A percentile compares a stretch with the other conserved stretches of the same genome.
phyloP scores from a whole-genome alignment of 2,329 filamentous ascomycete genomes.

The Aspergillus japonicus region DNA sequence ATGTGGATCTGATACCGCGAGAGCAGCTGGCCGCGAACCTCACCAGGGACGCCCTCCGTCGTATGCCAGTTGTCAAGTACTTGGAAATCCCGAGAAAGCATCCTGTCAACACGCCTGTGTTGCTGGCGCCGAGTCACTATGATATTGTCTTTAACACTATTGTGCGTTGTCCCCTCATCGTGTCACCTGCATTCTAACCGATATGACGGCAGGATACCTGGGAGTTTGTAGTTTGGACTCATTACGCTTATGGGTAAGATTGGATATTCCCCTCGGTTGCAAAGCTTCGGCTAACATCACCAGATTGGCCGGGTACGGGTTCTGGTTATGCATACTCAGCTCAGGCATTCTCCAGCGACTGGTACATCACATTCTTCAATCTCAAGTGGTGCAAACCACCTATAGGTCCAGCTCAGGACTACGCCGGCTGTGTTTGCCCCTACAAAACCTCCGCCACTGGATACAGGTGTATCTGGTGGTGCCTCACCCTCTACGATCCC shows the following conservation, averaged over 20 bases:
- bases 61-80: slow-evolving; percentile 35
- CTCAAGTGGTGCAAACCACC: slow-evolving; percentile 6
- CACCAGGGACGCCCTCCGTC: slow-evolving; percentile 33
- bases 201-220: slow-evolving; percentile 26
- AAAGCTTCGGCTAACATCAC: background rate
- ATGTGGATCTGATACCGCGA: slow-evolving; percentile 27
- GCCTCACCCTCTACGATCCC: slow-evolving; percentile 45
- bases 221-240: slow-evolving; percentile 34
- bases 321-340: slow-evolving; percentile 40
- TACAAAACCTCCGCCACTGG: slow-evolving; percentile 28
- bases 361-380: slow-evolving; percentile 19
- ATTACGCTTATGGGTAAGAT: slow-evolving; percentile 40
- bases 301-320: slow-evolving; percentile 37
- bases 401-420: background rate
- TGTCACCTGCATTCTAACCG: background rate
- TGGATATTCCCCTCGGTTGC: background rate
- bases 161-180: slow-evolving; percentile 21
- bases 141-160: slow-evolving; percentile 31
- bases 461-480: slow-evolving; percentile 41
- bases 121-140: slow-evolving; percentile 35
- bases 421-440: slow-evolving; percentile 5
- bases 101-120: slow-evolving; percentile 25
- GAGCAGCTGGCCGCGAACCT: slow-evolving; percentile 32
- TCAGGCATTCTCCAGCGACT: slow-evolving; percentile 37
- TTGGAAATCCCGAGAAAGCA: slow-evolving; percentile 25